Base-by-base conservation (phyloP, 768 basidiomycete species). In the Cyathus striatus region DNA sequence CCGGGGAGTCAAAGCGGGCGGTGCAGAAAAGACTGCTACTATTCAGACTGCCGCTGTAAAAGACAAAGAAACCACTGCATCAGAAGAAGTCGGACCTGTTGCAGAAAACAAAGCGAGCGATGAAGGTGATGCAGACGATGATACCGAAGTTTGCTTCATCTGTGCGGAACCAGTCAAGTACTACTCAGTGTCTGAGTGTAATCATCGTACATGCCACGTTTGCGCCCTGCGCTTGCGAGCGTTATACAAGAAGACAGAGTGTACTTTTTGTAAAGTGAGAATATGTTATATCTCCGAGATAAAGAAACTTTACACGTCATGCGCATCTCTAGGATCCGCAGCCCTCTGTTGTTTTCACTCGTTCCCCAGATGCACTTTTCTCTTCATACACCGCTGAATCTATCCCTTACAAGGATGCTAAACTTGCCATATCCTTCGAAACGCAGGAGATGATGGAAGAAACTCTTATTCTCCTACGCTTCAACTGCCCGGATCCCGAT, bases 401-500 rank as follows among this genome's bases (percentile, higher is more conserved):
- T 4, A 81, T 82, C 23, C 72, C 76, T 0, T 79, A 71, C 65
- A 85, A 82, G 49, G 90, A 92, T 55, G 36, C 70, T 0, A 86
- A 85, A 60, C 70, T 97, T 7, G 73, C 73, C 5, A 84, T 96
- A 33, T 79, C 70, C 40, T 99, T 98, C 54, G 93, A 97, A 70
- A 87, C 83, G 20, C 77, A 75, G 53, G 92, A 86, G 53, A 90
- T 91, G 83, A 95, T 95, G 90, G 90, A 97, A 51, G 91, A 94
- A 26, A 90, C 90, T 0, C 71, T 97, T 20, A 73, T 94, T 5
- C 73, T 99, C 14, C 80, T 99, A 9, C 80, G 93, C 2, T 98
- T 90, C 75, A 98, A 96, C 57, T 98, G 95, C 55, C 90, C 95
- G 0, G 86, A 89, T 50, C 54, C 76, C 0, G 76, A 83, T 40